Conservation (phyloP, 352 stramenopile species). For the Globisporangium perplexum region DNA sequence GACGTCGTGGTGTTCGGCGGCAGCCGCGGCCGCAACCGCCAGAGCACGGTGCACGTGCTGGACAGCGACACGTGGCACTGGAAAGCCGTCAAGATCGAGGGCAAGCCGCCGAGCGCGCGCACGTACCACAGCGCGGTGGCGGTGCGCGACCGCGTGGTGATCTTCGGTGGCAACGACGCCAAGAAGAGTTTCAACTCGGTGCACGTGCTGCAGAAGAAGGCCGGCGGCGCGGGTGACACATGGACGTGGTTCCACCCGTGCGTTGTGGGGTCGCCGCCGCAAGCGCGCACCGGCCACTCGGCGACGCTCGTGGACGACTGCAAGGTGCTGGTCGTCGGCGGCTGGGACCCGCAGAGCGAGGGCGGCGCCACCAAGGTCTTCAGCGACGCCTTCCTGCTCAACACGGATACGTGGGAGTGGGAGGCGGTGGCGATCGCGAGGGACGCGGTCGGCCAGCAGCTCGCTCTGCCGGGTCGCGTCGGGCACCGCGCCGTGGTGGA, state of each 20-base stretch:
- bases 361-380: slow-evolving; percentile 68
- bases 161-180: slow-evolving; percentile 93
- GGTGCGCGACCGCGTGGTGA: slow-evolving; percentile 72
- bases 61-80: slow-evolving; percentile 87
- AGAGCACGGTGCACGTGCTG: slow-evolving; percentile 73
- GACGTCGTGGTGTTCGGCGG: slow-evolving; percentile 81
- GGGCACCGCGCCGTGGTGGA: slow-evolving; percentile 78
- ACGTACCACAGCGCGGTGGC: slow-evolving; percentile 89
- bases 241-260: slow-evolving; percentile 89
- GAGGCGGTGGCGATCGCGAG: slow-evolving; percentile 38
- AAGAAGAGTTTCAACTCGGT: slow-evolving; percentile 90
- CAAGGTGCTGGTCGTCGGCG: slow-evolving; percentile 90
- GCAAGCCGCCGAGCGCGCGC: slow-evolving; percentile 79
- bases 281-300: slow-evolving; percentile 85
- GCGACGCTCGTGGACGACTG: slow-evolving; percentile 81
- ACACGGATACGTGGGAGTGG: slow-evolving; percentile 91
- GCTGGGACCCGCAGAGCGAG: slow-evolving; percentile 89
- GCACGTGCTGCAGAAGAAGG: slow-evolving; percentile 82
- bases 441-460: slow-evolving; percentile 6
- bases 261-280: slow-evolving; percentile 63
- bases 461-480: slow-evolving; percentile 50
- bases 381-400: slow-evolving; percentile 85
- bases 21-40: slow-evolving; percentile 57
- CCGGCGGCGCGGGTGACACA: slow-evolving; percentile 11
- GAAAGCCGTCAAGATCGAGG: slow-evolving; percentile 82